Evolutionary conservation across 2,329 filamentous ascomycete species (phyloP), one percentile per base, ranked within the genome.

Genomic region (Chaetomiaceae sp.): DNA sequence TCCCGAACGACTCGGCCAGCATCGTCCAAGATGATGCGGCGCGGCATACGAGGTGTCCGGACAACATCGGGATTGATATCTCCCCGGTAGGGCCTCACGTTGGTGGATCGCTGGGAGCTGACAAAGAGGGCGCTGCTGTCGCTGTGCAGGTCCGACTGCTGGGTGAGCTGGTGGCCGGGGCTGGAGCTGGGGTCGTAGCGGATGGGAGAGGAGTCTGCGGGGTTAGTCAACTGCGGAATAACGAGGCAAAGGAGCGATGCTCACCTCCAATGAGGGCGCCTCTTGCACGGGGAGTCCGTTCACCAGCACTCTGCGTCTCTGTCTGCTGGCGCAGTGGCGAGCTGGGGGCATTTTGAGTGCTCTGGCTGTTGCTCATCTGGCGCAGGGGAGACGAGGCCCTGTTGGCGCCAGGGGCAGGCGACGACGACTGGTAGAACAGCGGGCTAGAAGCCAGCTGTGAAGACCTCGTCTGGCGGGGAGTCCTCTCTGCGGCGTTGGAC

Each of bases 151-250:
- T 92, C 85, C 48, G 88, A 86, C 60, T 85, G 83, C 47, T 59
- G 80, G 73, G 53, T 79, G 71, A 59, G 75, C 76, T 65, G 52
- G 46, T 82, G 83, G n/a, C 83, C 84, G 23, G 90, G 89, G 66
- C 89, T 95, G 34, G 92, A 96, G 70, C 90, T 96, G 33, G 90
- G 84, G 53, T 89, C 89, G 68, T 96, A 97, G 68, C 85, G 84
- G 61, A 97, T 89, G 1, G 92, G 92, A 1, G 92, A 97, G 0
- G 92, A 97, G 65, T 91, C 92, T 96, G 65, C 36, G 17, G 49
- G 25, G 38, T 39, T 12, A 39, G 42, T 53, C 19, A 51, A 11
- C 3, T 1, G 5, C 6, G 4, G 8, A 7, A n/a, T 3, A 6
- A 19, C 3, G 25, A n/a, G 4, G 1, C 4, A 15, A 2, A 33